phyloP scores from a whole-genome alignment of 202 grass and related monocot genomes.

The Alloteropsis angusta region DNA sequence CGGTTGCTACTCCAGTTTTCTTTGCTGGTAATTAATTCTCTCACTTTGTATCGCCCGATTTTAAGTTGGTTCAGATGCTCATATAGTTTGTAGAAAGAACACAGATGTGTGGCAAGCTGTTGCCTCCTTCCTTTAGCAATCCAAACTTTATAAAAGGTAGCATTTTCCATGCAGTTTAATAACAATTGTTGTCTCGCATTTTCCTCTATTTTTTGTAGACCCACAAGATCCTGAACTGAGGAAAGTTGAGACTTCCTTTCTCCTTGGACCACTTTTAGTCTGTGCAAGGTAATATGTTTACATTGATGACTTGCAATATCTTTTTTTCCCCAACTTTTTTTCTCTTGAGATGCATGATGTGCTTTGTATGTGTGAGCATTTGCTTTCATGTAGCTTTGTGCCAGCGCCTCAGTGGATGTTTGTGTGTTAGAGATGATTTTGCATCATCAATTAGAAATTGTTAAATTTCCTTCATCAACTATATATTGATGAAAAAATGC shows the following conservation, averaged over 20 bases:
- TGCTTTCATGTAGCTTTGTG: neutral
- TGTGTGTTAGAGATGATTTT: conserved; percentile 9
- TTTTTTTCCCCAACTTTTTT: neutral
- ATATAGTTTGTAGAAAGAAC: conserved; percentile 15
- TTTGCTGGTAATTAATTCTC: conserved; percentile 64
- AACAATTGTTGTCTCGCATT: conserved; percentile 5
- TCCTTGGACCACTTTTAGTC: conserved; percentile 73
- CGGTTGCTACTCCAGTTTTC: conserved; percentile 69
- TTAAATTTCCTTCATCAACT: neutral
- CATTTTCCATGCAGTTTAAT: neutral
- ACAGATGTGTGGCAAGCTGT: neutral
- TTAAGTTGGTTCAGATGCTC: conserved; percentile 6
- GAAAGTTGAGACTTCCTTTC: conserved; percentile 86
- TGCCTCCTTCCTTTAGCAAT: neutral
- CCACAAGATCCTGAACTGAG: conserved; percentile 58
- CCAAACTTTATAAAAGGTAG: neutral
- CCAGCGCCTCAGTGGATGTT: neutral
- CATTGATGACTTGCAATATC: neutral
- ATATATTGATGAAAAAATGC: neutral
- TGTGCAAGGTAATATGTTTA: conserved; percentile 63
- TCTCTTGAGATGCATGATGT: conserved; percentile 10
- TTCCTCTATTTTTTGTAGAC: conserved; percentile 41
- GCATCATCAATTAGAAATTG: neutral
- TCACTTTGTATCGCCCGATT: neutral
- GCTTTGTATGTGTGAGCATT: neutral